A percentile compares a stretch with the other conserved stretches of the same genome.
Conservation (phyloP, 1,284 basidiomycete species). For the Caloboletus firmus region DNA sequence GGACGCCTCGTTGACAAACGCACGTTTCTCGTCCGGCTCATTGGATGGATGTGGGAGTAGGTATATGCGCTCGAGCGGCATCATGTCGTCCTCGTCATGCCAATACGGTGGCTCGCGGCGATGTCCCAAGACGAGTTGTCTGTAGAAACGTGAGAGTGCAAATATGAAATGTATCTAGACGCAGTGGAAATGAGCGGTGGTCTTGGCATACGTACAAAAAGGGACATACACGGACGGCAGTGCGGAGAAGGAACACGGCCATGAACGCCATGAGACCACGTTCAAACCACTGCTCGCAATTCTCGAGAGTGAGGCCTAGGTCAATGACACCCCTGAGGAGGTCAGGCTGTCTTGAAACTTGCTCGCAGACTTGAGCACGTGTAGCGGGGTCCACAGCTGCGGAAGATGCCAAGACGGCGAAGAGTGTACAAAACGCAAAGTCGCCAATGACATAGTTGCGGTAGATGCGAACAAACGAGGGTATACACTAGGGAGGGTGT, state of each 20-base stretch:
- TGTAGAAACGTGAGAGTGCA: conserved; percentile 63
- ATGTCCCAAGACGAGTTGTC: conserved; percentile 45
- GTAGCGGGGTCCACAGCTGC: conserved; percentile 56
- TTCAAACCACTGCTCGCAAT: conserved; percentile 76
- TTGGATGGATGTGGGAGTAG: conserved; percentile 45
- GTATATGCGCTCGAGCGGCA: conserved; percentile 52
- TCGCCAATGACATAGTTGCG: conserved; percentile 76
- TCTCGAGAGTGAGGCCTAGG: conserved; percentile 70
- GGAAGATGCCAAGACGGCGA: conserved; percentile 55
- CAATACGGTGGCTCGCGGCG: conserved; percentile 10
- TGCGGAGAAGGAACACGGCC: conserved; percentile 57
- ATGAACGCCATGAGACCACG: conserved; percentile 58
- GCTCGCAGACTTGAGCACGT: conserved; percentile 66
- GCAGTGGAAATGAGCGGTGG: not conserved
- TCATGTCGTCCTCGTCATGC: conserved; percentile 4
- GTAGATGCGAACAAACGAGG: conserved; percentile 58
- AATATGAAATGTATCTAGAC: conserved; percentile 69
- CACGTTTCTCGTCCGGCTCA: conserved; percentile 9
- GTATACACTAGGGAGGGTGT: conserved; percentile 43
- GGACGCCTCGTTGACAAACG: conserved; percentile 23
- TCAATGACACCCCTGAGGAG: conserved; percentile 68
- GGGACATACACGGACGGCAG: conserved; percentile 59
- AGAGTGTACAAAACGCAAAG: conserved; percentile 62
- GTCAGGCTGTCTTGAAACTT: conserved; percentile 69
- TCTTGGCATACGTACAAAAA: not conserved